Base-by-base conservation (phyloP, 2,329 filamentous ascomycete genomes). In the Thielaviopsis populi region DNA sequence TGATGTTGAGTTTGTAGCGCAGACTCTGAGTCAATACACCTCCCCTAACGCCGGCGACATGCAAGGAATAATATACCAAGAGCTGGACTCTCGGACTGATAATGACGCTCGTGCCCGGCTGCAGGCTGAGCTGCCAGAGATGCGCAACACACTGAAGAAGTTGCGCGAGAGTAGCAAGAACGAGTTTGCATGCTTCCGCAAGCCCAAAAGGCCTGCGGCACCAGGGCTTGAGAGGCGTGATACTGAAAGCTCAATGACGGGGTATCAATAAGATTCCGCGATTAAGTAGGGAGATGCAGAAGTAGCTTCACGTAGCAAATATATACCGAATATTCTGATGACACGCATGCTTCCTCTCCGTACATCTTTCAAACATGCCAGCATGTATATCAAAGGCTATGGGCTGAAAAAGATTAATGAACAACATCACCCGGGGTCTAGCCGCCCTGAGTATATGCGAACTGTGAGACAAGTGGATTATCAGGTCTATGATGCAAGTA, bases 1-100 rank as follows among this genome's bases (percentile, higher is more conserved):
- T 0, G 94, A 99, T 71, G 91, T 96, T 1, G 94, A 99, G 74
- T 97, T 99, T 71, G 86, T 97, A 65, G 89, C 91, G 0, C 94
- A 99, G 76, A 96, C 92, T 4, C 80, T 99, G 41, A 88, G 83
- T 66, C 86, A 91, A 69, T 99, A 95, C 74, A 94, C 89, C 0
- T 94, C 89, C 0, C 88, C 95, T 65, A 81, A 84, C 61, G 89
- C 91, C 2, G 85, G 84, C 7, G 84, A 91, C 71, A 80, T 89
- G 15, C 94, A 97, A 76, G 87, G 87, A 69, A 84, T 91, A 72
- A 92, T 99, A 59, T 99, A 97, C 74, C 83, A 94, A 68, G 90
- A 94, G 72, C 78, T 99, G 17, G 94, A 99, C 72, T 82, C 84
- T 66, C 85, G 91, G 60, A 97, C 94, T 62, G 91, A 95, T 71